A percentile compares a stretch with the other conserved stretches of the same genome.
Conservation (phyloP, 371 early-diverging fungal genomes). For the Gilbertella persicaria region DNA sequence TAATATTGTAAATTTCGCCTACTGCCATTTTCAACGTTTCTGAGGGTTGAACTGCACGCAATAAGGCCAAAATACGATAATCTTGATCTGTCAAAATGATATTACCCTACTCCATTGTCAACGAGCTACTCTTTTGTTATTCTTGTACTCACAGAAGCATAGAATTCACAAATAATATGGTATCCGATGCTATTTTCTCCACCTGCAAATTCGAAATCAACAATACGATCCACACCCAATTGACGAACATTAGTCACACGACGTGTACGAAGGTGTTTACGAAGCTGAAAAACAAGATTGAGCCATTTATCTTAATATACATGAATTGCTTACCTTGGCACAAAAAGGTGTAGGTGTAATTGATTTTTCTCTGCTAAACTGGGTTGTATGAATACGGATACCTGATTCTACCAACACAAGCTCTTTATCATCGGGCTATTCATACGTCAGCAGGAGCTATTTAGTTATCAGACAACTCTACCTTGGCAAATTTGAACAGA, state of each 20-base stretch:
- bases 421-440: slow-evolving; percentile 82
- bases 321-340: slow-evolving; percentile 62
- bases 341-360: slow-evolving; percentile 86
- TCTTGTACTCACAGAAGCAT: slow-evolving; percentile 68
- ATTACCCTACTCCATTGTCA: slow-evolving; percentile 69
- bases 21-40: slow-evolving; percentile 76
- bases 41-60: slow-evolving; percentile 86
- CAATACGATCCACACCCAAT: slow-evolving; percentile 90
- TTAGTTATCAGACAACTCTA: slow-evolving; percentile 21
- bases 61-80: slow-evolving; percentile 79
- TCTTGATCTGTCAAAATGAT: slow-evolving; percentile 92
- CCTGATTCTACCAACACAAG: slow-evolving; percentile 93
- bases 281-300: slow-evolving; percentile 52
- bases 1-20: slow-evolving; percentile 73
- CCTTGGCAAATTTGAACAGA: slow-evolving; percentile 91
- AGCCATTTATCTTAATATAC: background rate
- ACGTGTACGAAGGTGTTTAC: slow-evolving; percentile 89
- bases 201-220: slow-evolving; percentile 90
- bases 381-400: slow-evolving; percentile 90
- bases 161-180: slow-evolving; percentile 95
- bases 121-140: background rate
- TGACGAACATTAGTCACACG: slow-evolving; percentile 83
- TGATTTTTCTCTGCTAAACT: slow-evolving; percentile 85
- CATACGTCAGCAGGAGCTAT: too few relatives aligned
- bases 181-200: slow-evolving; percentile 67